Evolutionary conservation across 192 early-diverging fungal species (phyloP).

Genomic region (Podila clonocystis): DNA sequence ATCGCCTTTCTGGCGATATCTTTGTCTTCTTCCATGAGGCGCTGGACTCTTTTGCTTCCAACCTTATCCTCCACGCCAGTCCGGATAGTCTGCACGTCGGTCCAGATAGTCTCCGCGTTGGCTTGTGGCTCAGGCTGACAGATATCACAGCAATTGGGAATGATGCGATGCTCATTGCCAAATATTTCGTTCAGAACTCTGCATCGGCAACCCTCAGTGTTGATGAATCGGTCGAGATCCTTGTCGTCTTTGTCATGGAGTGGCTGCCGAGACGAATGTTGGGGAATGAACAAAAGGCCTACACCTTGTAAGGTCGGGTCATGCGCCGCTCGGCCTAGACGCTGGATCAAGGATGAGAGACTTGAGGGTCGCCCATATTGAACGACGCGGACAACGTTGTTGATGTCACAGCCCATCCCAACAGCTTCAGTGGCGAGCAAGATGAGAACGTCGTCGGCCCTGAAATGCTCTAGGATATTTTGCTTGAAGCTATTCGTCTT

Average conservation of each 20-base stretch:
- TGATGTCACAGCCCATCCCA: conserved; percentile 30
- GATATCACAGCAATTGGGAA: not conserved
- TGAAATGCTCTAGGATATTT: not conserved
- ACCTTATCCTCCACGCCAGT: not conserved
- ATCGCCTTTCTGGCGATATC: not conserved
- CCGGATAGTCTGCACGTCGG: not conserved
- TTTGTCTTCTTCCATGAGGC: not conserved
- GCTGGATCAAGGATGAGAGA: conserved; percentile 14
- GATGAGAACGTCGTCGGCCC: not conserved
- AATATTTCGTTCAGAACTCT: not conserved
- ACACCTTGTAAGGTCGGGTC: conserved; percentile 3
- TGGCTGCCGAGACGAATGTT: too few species aligned
- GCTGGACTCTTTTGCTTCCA: not conserved
- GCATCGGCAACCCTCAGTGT: not conserved
- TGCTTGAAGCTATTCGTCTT: not conserved
- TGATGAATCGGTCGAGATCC: not conserved
- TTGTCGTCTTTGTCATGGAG: not conserved
- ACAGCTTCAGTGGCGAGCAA: conserved; percentile 5
- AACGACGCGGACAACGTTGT: conserved; percentile 19
- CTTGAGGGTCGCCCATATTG: conserved; percentile 7
- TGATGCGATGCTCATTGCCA: not conserved
- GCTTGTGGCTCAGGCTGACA: not conserved
- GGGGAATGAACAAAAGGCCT: conserved; percentile 4
- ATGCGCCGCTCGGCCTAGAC: conserved; percentile 17
- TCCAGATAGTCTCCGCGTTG: not conserved